These are phyloP conservation scores for Penicillium egyptiacum DNA, from an alignment of 495 filamentous ascomycete species.

Conservation along the genomic window DNA sequence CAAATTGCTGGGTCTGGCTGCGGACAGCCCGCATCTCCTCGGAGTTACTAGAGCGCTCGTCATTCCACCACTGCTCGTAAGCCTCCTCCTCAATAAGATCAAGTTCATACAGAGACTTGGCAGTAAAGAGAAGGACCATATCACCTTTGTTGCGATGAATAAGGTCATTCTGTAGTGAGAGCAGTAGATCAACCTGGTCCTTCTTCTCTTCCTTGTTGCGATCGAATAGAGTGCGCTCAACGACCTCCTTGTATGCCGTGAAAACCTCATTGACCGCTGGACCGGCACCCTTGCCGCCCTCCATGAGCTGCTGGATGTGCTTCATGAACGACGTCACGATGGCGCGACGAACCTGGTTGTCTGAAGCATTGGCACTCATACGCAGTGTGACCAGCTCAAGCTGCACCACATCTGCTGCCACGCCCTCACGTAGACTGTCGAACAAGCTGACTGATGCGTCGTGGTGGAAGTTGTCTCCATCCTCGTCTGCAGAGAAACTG, in stretches of 20 bases:
- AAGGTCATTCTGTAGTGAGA: conserved; percentile 79
- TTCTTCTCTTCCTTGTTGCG: conserved; percentile 55
- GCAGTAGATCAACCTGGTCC: conserved; percentile 82
- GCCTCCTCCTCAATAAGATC: conserved; percentile 90
- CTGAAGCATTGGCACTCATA: conserved; percentile 85
- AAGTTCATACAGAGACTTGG: conserved; percentile 77
- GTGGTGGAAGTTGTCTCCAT: conserved; percentile 73
- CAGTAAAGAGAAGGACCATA: conserved; percentile 67
- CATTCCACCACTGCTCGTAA: conserved; percentile 84
- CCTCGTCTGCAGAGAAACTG: conserved; percentile 58
- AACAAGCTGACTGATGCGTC: conserved; percentile 84
- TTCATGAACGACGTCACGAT: conserved; percentile 82
- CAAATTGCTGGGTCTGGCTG: conserved; percentile 70
- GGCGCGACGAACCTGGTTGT: conserved; percentile 81
- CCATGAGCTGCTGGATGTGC: conserved; percentile 71
- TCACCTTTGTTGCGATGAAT: conserved; percentile 58
- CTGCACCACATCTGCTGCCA: conserved; percentile 80
- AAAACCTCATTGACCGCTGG: conserved; percentile 67
- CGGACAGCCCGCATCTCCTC: conserved; percentile 70
- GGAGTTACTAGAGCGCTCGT: conserved; percentile 59
- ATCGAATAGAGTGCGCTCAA: conserved; percentile 61
- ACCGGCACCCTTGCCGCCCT: conserved; percentile 54
- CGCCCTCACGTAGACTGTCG: conserved; percentile 71
- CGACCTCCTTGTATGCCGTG: conserved; percentile 52
- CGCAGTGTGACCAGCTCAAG: conserved; percentile 88